phyloP scores from a whole-genome alignment of 2,329 filamentous ascomycete species.

The Fusarium sp. region DNA sequence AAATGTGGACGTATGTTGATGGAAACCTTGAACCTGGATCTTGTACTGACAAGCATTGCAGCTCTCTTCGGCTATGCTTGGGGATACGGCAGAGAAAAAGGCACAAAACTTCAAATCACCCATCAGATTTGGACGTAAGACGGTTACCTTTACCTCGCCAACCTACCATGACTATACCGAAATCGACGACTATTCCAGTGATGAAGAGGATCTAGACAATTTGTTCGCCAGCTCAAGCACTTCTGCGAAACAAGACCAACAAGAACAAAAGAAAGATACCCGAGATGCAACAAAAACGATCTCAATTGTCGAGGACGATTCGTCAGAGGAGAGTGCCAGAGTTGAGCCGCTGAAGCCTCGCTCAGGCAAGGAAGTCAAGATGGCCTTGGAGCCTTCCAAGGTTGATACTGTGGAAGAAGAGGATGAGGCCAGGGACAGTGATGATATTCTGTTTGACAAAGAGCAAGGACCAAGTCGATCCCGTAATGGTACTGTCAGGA shows the following conservation, averaged over 20 bases:
- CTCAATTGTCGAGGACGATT: conserved; percentile 46
- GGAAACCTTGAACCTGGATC: not conserved
- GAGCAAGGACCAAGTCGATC: conserved; percentile 68
- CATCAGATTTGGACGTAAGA: conserved; percentile 86
- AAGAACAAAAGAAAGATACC: conserved; percentile 46
- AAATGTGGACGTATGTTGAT: conserved; percentile 86
- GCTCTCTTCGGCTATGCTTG: conserved; percentile 72
- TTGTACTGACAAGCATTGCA: conserved; percentile 46
- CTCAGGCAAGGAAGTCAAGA: conserved; percentile 54
- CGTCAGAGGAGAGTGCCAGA: conserved; percentile 64
- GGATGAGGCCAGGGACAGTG: conserved; percentile 62
- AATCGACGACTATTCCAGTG: conserved; percentile 85
- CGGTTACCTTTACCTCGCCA: conserved; percentile 84
- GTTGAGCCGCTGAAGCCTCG: conserved; percentile 67
- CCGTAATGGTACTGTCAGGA: conserved; percentile 86
- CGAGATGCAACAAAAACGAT: conserved; percentile 48
- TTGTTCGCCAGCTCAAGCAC: conserved; percentile 50
- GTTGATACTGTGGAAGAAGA: conserved; percentile 52
- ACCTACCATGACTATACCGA: conserved; percentile 91
- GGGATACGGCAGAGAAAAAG: conserved; percentile 76
- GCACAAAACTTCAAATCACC: conserved; percentile 82
- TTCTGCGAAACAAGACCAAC: conserved; percentile 36
- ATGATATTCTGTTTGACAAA: conserved; percentile 74
- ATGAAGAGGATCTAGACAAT: conserved; percentile 70
- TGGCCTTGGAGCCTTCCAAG: conserved; percentile 47